Percentiles rank a stretch among this genome's conserved stretches.
phyloP scores from a whole-genome alignment of 441 rosid genomes.

The Adansonia rubrostipa region DNA sequence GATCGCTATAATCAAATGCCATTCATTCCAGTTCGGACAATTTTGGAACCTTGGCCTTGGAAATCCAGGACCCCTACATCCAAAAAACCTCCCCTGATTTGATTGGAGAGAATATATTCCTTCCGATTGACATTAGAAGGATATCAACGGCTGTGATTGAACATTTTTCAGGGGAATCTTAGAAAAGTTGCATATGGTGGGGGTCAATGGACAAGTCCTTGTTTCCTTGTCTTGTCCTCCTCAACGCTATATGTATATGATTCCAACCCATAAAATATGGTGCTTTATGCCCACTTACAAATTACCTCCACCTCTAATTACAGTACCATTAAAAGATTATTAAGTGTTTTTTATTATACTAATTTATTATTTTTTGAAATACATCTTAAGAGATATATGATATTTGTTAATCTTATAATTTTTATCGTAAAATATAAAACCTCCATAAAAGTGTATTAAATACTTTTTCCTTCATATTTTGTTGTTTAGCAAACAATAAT shows the following conservation, averaged over 20 bases:
- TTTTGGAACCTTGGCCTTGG: not conserved
- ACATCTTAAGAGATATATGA: too few relatives aligned
- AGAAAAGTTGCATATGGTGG: not conserved
- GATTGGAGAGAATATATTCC: not conserved
- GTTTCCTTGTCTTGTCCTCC: not conserved
- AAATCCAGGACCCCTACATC: not conserved
- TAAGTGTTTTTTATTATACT: too few relatives aligned
- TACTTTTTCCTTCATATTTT: too few relatives aligned
- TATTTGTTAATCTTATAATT: too few relatives aligned
- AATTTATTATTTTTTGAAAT: not conserved
- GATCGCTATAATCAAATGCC: constrained; percentile 5
- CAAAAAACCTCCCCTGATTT: not conserved
- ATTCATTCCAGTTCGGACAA: not conserved
- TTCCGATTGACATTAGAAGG: not conserved
- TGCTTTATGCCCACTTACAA: not conserved
- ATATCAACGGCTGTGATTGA: constrained; percentile 33
- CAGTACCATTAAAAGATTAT: too few relatives aligned
- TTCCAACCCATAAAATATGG: not conserved
- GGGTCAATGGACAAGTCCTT: not conserved
- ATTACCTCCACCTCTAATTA: too few relatives aligned
- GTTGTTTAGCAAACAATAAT: too few relatives aligned
- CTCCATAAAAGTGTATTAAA: too few relatives aligned
- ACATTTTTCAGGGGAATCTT: not conserved
- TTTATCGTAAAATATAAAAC: too few relatives aligned
- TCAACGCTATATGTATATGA: not conserved